Conservation (phyloP, 495 filamentous ascomycete genomes). For the Jackrogersella minutella region DNA sequence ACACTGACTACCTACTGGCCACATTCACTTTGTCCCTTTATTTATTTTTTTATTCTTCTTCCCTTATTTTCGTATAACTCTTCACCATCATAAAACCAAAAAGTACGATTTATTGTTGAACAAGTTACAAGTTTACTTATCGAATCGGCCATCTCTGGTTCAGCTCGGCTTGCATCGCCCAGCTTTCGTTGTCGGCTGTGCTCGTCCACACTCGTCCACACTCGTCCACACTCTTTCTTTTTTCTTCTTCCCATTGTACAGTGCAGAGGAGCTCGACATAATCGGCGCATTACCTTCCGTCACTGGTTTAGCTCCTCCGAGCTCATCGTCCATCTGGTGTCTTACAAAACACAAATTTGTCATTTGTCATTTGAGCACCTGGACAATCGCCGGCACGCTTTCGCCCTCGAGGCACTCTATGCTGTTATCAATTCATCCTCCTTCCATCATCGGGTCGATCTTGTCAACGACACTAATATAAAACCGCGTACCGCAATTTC, state of each 20-base stretch:
- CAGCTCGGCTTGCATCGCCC: conserved; percentile 20
- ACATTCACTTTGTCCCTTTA: conserved; percentile 34
- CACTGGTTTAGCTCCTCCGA: conserved; percentile 34
- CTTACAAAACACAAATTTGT: conserved; percentile 15
- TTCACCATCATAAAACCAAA: background rate
- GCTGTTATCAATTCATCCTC: conserved; percentile 19
- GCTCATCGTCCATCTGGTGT: conserved; percentile 16
- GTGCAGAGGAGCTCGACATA: conserved; percentile 24
- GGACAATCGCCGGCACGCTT: conserved; percentile 16
- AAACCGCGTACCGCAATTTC: background rate
- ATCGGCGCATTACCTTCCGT: conserved; percentile 38
- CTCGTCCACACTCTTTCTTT: conserved; percentile 10
- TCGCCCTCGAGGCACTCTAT: conserved; percentile 26
- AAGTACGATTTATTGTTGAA: background rate
- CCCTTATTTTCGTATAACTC: conserved; percentile 15
- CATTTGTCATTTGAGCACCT: conserved; percentile 15
- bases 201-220: background rate
- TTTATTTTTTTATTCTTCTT: conserved; percentile 4
- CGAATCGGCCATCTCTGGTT: background rate
- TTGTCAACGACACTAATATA: conserved; percentile 10
- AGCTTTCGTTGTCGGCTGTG: conserved; percentile 12
- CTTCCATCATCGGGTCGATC: conserved; percentile 2
- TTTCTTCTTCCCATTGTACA: conserved; percentile 24
- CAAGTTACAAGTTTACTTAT: background rate
- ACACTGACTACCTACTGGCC: no score